A percentile compares a stretch with the other conserved stretches of the same genome.
Evolutionary conservation across 2,329 filamentous ascomycete genomes (phyloP).

Genomic region (Xylariomycetidae sp.): DNA sequence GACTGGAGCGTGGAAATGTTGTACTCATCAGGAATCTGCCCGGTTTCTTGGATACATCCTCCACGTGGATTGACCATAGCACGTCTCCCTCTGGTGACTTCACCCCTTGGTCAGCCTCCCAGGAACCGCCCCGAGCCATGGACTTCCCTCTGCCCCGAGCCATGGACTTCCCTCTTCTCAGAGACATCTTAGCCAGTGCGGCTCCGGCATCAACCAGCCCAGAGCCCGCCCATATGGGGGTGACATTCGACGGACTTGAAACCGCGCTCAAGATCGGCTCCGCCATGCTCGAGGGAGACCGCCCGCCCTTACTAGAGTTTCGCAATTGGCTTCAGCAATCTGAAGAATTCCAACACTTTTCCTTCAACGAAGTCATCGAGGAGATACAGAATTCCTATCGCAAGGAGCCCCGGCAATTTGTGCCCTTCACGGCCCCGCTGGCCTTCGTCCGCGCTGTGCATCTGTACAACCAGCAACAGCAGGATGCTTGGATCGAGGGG

Average conservation of each 20-base stretch:
- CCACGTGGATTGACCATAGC: constrained; percentile 4
- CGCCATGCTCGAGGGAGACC: constrained; percentile 1
- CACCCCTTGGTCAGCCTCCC: too few relatives aligned
- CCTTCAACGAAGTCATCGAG: constrained; percentile 1
- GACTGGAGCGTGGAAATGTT: constrained; percentile 1
- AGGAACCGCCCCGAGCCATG: too few relatives aligned
- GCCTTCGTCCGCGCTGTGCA: constrained; percentile 10
- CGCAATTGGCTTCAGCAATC: constrained; percentile 6
- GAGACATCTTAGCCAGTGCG: constrained; percentile 5
- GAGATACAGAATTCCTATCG: constrained; percentile 1
- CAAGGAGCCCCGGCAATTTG: neutral
- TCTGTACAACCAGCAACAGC: constrained; percentile 8
- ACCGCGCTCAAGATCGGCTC: constrained; percentile 4
- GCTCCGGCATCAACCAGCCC: neutral
- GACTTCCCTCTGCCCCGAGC: too few relatives aligned
- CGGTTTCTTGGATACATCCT: constrained; percentile 5
- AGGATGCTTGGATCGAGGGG: neutral
- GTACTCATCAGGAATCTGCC: constrained; percentile 8
- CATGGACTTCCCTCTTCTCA: constrained; percentile 5
- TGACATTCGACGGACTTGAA: constrained; percentile 5
- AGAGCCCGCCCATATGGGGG: neutral
- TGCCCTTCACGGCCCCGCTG: constrained; percentile 9
- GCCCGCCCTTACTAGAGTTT: constrained; percentile 5
- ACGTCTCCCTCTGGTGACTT: neutral
- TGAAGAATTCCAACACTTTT: constrained; percentile 1